Conservation (phyloP, 345 rosid genomes). For the Nasturtium officinale region DNA sequence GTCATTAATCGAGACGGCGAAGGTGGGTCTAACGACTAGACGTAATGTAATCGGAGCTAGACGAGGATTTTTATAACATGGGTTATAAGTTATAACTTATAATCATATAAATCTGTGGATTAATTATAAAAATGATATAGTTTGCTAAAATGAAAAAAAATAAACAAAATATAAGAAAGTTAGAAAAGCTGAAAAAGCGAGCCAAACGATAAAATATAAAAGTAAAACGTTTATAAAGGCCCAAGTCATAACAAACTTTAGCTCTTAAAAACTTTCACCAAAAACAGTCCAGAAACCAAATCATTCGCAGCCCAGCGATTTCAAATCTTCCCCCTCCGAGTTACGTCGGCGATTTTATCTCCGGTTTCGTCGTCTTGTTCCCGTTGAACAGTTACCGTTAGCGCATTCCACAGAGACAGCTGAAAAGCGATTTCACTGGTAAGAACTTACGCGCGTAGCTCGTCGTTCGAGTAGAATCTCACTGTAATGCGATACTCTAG, state of each 20-base stretch:
- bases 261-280: background rate
- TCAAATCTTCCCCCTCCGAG: conserved; percentile 25
- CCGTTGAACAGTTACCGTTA: conserved; percentile 9
- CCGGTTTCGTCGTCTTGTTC: conserved; percentile 31
- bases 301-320: conserved; percentile 27
- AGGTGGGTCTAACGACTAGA: too few relatives aligned
- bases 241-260: background rate
- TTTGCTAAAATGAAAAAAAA: background rate
- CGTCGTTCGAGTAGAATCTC: conserved; percentile 24
- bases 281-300: conserved; percentile 5
- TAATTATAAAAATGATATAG: too few relatives aligned
- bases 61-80: too few relatives aligned
- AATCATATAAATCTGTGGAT: too few relatives aligned
- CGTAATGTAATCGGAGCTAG: too few relatives aligned
- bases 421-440: conserved; percentile 11
- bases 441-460: background rate
- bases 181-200: background rate
- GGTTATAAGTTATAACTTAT: too few relatives aligned
- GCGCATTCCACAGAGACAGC: background rate
- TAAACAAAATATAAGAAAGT: background rate
- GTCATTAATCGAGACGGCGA: too few relatives aligned
- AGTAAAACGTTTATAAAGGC: background rate
- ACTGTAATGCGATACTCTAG: conserved; percentile 8
- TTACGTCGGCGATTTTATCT: conserved; percentile 25
- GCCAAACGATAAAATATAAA: background rate